These are phyloP conservation scores for Lolium perenne DNA, from an alignment of 176 grass and related monocot species.

Conservation along the genomic window DNA sequence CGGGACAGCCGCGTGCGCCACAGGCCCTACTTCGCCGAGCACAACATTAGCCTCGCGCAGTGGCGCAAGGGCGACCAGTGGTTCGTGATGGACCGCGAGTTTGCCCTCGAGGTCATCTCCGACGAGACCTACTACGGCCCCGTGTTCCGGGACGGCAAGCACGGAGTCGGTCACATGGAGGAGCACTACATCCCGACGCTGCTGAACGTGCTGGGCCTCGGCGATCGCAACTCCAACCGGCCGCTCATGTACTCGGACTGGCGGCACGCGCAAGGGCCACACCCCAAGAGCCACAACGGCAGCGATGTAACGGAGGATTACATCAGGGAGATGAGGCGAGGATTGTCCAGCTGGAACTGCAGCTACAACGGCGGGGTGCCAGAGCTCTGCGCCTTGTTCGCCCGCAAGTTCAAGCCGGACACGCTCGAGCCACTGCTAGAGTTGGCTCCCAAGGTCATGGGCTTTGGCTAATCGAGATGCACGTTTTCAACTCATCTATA, in stretches of 20 bases:
- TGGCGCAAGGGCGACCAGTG: constrained; percentile 87
- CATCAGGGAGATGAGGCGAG: constrained; percentile 56
- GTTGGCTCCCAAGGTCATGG: constrained; percentile 63
- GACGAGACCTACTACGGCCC: constrained; percentile 61
- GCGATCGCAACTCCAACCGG: constrained; percentile 55
- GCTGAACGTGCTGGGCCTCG: constrained; percentile 38
- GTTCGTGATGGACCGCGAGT: constrained; percentile 64
- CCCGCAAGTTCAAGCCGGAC: constrained; percentile 75
- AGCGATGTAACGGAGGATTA: constrained; percentile 46
- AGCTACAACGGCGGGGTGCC: constrained; percentile 51
- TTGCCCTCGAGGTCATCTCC: constrained; percentile 53
- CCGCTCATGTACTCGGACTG: constrained; percentile 68
- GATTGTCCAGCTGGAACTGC: constrained; percentile 24
- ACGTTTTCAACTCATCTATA: background rate
- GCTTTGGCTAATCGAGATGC: constrained; percentile 37
- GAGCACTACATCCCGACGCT: constrained; percentile 88
- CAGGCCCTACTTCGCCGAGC: constrained; percentile 39
- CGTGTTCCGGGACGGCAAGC: constrained; percentile 52
- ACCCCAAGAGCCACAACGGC: constrained; percentile 46
- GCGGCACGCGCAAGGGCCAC: constrained; percentile 25
- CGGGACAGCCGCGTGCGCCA: constrained; percentile 57
- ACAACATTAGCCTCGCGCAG: constrained; percentile 46
- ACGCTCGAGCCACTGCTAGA: constrained; percentile 53
- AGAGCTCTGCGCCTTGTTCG: constrained; percentile 65
- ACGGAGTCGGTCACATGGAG: constrained; percentile 53